Conservation (phyloP, 305 asterid genomes). For the Fraxinus baroniana region DNA sequence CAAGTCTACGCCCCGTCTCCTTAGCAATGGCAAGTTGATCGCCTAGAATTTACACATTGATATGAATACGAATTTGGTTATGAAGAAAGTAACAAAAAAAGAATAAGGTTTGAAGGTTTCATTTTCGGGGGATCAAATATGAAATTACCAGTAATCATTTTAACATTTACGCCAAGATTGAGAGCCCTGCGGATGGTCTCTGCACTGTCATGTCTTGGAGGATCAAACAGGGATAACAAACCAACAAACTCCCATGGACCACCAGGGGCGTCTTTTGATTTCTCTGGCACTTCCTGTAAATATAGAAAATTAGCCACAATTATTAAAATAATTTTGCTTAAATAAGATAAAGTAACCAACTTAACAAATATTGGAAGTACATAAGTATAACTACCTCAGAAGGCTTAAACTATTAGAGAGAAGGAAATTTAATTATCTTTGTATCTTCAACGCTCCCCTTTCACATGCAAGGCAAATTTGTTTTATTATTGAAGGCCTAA, state of each 20-base stretch:
- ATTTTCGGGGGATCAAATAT: background rate
- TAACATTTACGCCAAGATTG: constrained; percentile 59
- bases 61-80: background rate
- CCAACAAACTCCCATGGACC: constrained; percentile 60
- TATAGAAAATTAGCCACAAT: background rate
- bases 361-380: background rate
- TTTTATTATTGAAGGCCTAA: background rate
- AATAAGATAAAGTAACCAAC: background rate
- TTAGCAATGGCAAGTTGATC: constrained; percentile 61
- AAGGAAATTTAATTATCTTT: background rate
- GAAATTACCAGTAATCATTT: constrained; percentile 55
- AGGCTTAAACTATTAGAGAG: background rate
- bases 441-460: background rate
- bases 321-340: background rate
- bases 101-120: background rate
- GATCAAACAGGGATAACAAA: constrained; percentile 58
- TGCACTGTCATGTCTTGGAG: constrained; percentile 66
- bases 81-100: background rate
- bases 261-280: constrained; percentile 50
- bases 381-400: background rate
- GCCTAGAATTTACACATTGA: constrained; percentile 25
- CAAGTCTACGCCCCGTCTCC: constrained; percentile 63
- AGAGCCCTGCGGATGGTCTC: constrained; percentile 58
- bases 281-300: constrained; percentile 56
- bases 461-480: background rate